Evolutionary conservation across 73 alveolate genomes (phyloP), one percentile per base, ranked within the genome.

Genomic region (Paramecium primaurelia): DNA sequence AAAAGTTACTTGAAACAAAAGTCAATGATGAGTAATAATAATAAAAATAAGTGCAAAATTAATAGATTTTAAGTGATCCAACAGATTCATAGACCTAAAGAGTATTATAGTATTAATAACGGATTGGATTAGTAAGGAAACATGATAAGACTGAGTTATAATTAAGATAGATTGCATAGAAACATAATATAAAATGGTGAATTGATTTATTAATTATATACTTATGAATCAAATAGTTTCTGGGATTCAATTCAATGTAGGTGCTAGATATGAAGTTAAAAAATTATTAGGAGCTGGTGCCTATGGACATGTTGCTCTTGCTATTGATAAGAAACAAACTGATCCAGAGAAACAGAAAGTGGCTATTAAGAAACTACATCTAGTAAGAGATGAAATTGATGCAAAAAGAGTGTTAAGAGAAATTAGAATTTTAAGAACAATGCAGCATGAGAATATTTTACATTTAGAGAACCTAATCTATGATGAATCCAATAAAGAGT

Each of bases 301-400:
- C 38, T 96, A 96, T 75, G 99, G 99, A 44, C 97, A 96, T 28
- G 99, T 97, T 51, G 96, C 96, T 69, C 86, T 96, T 64, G 99
- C 97, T 18, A 93, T 92, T 22, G 98, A 97, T 92, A 93, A 93
- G 83, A 96, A 96, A 86, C 34, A 89, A 51, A 32, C 49, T 45
- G 77, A 71, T 38, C 92, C 75, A 25, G 73, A 86, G 80, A 22
- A 93, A 93, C 6, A 89, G 92, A 96, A 97, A 92, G 98, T 97
- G 51, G 99, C 99, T 49, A 96, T 16, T 54, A 97, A 97, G 96
- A 98, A 97, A 88, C 95, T 93, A 22, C 95, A 97, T 86, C 95
- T 96, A 4, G 92, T 96, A 25, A 96, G 95, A 68, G 97, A 96
- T 86, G 92, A 95, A 47, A 96, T 96, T 49, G 98, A 96, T 90